These are phyloP conservation scores for Diatrype stigma DNA, from an alignment of 2,329 filamentous ascomycete species.

Conservation along the genomic window DNA sequence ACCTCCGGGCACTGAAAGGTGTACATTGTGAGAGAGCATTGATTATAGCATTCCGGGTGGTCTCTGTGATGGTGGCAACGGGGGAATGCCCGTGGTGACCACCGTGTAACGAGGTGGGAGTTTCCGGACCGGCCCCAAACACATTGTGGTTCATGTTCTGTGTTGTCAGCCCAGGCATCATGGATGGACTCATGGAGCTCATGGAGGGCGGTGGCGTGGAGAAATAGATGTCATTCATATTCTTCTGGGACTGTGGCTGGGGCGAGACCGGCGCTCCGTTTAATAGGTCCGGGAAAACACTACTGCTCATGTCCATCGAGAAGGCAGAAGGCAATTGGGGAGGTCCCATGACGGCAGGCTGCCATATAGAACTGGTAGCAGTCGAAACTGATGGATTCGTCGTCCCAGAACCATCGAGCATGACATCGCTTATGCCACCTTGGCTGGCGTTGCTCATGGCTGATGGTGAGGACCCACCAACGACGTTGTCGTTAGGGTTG, in stretches of 20 bases:
- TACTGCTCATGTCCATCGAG: slow-evolving; percentile 68
- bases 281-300: slow-evolving; percentile 74
- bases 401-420: slow-evolving; percentile 69
- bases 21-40: slow-evolving; percentile 55
- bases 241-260: slow-evolving; percentile 68
- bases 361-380: slow-evolving; percentile 61
- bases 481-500: slow-evolving; percentile 69
- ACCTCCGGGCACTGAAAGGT: slow-evolving; percentile 57
- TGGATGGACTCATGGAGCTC: slow-evolving; percentile 67
- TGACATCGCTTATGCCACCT: slow-evolving; percentile 84
- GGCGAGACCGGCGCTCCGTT: slow-evolving; percentile 71
- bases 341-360: slow-evolving; percentile 64
- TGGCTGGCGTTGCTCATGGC: slow-evolving; percentile 94
- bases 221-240: slow-evolving; percentile 70
- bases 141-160: slow-evolving; percentile 63
- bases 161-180: slow-evolving; percentile 60
- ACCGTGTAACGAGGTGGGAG: slow-evolving; percentile 66
- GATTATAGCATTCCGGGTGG: slow-evolving; percentile 58
- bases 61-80: slow-evolving; percentile 61
- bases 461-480: slow-evolving; percentile 92
- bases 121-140: slow-evolving; percentile 64
- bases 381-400: slow-evolving; percentile 56
- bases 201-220: slow-evolving; percentile 73
- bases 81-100: slow-evolving; percentile 56
- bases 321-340: slow-evolving; percentile 66